Percentiles rank a stretch among this genome's conserved stretches.
Conservation (phyloP, 176 grass and related monocot genomes). For the Aegilops longissima region DNA sequence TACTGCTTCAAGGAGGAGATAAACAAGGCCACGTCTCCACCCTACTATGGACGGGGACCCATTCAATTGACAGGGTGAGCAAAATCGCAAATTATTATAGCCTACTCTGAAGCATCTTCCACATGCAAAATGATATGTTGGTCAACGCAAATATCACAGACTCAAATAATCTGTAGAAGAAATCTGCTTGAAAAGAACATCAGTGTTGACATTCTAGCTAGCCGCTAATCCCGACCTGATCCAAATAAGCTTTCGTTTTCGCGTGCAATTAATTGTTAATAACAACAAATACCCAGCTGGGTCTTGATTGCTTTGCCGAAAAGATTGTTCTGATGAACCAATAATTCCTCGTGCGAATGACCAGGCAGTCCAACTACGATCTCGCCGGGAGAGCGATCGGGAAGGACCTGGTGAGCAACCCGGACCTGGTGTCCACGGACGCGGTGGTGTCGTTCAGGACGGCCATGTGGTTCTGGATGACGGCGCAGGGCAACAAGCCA, state of each 20-base stretch:
- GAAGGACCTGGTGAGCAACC: slow-evolving; percentile 50
- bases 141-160: background rate
- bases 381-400: slow-evolving; percentile 37
- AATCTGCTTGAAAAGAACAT: slow-evolving; percentile 3
- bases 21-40: background rate
- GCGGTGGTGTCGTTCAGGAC: slow-evolving; percentile 57
- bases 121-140: background rate
- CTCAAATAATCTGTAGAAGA: background rate
- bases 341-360: background rate
- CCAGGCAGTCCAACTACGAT: slow-evolving; percentile 52
- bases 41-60: slow-evolving; percentile 52
- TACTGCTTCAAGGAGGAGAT: slow-evolving; percentile 57
- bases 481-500: slow-evolving; percentile 52
- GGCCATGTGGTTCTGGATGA: slow-evolving; percentile 66
- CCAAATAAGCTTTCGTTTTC: background rate
- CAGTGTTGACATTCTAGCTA: background rate
- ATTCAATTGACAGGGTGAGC: slow-evolving; percentile 56
- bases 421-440: slow-evolving; percentile 41
- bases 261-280: background rate
- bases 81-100: background rate
- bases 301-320: background rate
- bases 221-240: background rate
- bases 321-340: background rate
- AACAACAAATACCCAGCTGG: background rate
- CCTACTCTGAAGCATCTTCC: background rate